Conservation (phyloP, 2,329 filamentous ascomycete genomes). For the Diaporthe australafricana region DNA sequence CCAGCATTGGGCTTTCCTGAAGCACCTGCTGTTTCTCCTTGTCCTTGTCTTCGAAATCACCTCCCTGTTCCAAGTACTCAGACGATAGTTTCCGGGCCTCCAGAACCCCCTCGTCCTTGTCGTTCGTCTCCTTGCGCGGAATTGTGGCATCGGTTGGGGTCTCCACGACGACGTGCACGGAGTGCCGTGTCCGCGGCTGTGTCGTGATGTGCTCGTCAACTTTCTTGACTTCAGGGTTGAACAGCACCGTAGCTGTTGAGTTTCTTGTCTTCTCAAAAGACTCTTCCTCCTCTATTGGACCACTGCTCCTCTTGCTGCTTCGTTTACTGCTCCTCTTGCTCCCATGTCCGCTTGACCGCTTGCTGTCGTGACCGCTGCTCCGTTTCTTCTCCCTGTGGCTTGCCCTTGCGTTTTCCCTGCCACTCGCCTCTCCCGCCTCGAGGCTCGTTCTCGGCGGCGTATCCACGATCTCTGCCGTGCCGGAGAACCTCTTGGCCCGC, state of each 20-base stretch:
- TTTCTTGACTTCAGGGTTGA: conserved; percentile 16
- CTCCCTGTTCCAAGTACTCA: neutral
- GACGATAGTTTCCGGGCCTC: neutral
- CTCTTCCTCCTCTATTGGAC: conserved; percentile 14
- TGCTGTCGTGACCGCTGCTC: neutral
- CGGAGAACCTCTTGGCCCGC: conserved; percentile 17
- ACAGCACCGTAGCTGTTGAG: neutral
- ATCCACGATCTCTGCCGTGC: conserved; percentile 18
- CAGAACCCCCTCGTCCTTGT: neutral
- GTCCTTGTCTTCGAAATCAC: neutral
- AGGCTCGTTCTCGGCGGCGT: conserved; percentile 5
- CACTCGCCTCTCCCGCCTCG: neutral
- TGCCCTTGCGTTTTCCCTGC: neutral
- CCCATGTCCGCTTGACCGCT: neutral
- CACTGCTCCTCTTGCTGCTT: neutral
- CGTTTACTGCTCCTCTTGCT: conserved; percentile 6
- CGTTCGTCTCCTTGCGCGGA: neutral
- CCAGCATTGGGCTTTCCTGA: neutral
- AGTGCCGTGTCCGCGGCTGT: neutral
- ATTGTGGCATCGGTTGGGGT: conserved; percentile 33
- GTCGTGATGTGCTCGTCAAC: conserved; percentile 10
- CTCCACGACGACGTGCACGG: conserved; percentile 33
- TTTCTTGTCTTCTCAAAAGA: neutral
- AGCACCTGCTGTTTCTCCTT: neutral
- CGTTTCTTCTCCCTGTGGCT: neutral